Evolutionary conservation across 2,329 filamentous ascomycete genomes (phyloP), one percentile per base, ranked within the genome.

Genomic region (Cladosporium sp.): DNA sequence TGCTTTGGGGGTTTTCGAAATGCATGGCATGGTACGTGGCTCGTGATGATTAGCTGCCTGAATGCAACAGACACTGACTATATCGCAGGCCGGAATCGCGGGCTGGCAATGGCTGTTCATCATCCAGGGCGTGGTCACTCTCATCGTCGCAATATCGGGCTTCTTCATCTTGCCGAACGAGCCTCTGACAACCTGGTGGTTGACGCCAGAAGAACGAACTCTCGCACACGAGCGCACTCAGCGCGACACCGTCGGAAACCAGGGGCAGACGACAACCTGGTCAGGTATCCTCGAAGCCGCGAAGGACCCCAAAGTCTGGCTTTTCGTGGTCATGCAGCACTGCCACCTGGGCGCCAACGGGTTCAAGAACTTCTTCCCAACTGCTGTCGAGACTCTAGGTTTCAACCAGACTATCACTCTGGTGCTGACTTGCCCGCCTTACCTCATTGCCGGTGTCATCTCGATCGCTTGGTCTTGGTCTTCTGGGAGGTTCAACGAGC

Each of bases 81-180:
- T 3, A 11, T 24, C 2, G 4, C 41, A 24, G 41, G 41, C 32
- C 36, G 55, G 55, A 8, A 28, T 62, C 1, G 18, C 18, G 12
- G 59, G 41, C 11, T 62, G 59, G 59, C 41, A 32, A 41, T 62
- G 59, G 59, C n/a, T 59, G 11, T 52, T 52, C 49, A 62, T 62
- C 12, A 28, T 62, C 1, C 24, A 62, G 24, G 59, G 59, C 8
- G 18, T 44, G 8, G 18, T 52, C 8, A 92, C 89, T 1, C 79
- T 92, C 32, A 80, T 80, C 10, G 81, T 92, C 41, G 88, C 89
- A 14, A 73, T 87, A 7, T 71, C 75, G 0, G 82, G 87, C 1
- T 84, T 83, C 73, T 87, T 86, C 70, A 77, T 91, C 34, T 79
- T 92, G 18, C 89, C 89, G 0, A 86, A 92, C 73, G 90, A 90